Evolutionary conservation across 2,329 filamentous ascomycete genomes (phyloP).

Genomic region (Cordyceps javanica): DNA sequence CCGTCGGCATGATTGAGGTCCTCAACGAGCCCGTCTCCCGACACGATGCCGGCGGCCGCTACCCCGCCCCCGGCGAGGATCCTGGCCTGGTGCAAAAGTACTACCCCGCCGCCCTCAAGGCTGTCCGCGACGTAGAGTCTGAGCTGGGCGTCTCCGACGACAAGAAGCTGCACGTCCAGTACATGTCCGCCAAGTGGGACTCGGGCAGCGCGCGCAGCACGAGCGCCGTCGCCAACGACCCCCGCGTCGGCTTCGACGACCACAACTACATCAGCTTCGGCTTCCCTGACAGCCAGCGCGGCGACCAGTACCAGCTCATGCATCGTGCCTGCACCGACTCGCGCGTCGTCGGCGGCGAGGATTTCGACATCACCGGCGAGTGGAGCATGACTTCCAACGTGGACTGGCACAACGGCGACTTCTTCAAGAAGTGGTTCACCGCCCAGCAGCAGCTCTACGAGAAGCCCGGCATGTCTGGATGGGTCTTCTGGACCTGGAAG

Average conservation of each 20-base stretch:
- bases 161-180: slow-evolving; percentile 37
- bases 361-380: slow-evolving; percentile 47
- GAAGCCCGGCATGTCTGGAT: slow-evolving; percentile 39
- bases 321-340: slow-evolving; percentile 37
- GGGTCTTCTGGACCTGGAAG: slow-evolving; percentile 58
- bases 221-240: slow-evolving; percentile 26
- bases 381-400: slow-evolving; percentile 47
- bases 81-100: slow-evolving; percentile 18
- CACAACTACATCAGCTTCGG: slow-evolving; percentile 40
- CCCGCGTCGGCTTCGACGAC: slow-evolving; percentile 47
- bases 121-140: slow-evolving; percentile 20
- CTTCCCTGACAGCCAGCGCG: slow-evolving; percentile 10
- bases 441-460: slow-evolving; percentile 52
- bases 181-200: slow-evolving; percentile 45
- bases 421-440: slow-evolving; percentile 51
- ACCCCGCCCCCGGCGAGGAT: slow-evolving; percentile 20
- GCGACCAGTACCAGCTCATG: slow-evolving; percentile 19
- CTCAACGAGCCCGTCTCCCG: slow-evolving; percentile 47
- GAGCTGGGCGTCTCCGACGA: slow-evolving; percentile 15
- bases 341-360: slow-evolving; percentile 29
- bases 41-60: slow-evolving; percentile 17
- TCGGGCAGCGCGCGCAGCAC: slow-evolving; percentile 30
- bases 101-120: slow-evolving; percentile 20
- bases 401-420: slow-evolving; percentile 36
- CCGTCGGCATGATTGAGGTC: slow-evolving; percentile 53